These are phyloP conservation scores for Kitagawia praeruptora DNA, from an alignment of 129 eudicot species.

Conservation along the genomic window DNA sequence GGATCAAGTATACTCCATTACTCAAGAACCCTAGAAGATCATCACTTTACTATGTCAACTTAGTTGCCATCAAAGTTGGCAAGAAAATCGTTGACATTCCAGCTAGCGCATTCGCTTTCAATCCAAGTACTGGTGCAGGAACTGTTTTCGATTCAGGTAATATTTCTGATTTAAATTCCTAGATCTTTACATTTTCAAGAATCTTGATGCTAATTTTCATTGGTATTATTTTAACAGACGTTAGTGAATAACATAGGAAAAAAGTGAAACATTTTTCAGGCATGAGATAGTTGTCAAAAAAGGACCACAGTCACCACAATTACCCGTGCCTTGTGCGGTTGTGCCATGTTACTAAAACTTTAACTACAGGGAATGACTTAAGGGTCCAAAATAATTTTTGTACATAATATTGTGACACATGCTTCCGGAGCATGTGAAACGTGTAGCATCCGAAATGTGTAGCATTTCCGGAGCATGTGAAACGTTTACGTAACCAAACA, in stretches of 20 bases:
- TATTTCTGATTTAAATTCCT: background rate
- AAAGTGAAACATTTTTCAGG: background rate
- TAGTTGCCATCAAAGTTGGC: constrained; percentile 62
- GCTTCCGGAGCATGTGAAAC: too few relatives aligned
- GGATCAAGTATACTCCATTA: constrained; percentile 56
- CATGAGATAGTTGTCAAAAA: background rate
- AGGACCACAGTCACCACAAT: background rate
- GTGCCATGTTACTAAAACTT: background rate
- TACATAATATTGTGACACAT: too few relatives aligned
- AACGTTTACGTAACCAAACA: too few relatives aligned
- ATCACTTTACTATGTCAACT: constrained; percentile 82
- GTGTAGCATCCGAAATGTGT: too few relatives aligned
- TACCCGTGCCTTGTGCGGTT: background rate
- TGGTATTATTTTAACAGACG: too few relatives aligned
- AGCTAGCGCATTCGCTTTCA: constrained; percentile 53
- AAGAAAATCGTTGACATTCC: constrained; percentile 51
- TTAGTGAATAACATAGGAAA: background rate
- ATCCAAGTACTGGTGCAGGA: constrained; percentile 78
- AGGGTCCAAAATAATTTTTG: background rate
- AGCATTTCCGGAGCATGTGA: too few relatives aligned
- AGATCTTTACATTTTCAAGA: background rate
- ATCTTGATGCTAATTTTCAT: background rate
- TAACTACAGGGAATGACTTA: background rate
- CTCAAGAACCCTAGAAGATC: constrained; percentile 82
- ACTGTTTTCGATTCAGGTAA: constrained; percentile 89